Evolutionary conservation across 164 flowering plant genomes (phyloP).

Genomic region (Warburgia ugandensis): DNA sequence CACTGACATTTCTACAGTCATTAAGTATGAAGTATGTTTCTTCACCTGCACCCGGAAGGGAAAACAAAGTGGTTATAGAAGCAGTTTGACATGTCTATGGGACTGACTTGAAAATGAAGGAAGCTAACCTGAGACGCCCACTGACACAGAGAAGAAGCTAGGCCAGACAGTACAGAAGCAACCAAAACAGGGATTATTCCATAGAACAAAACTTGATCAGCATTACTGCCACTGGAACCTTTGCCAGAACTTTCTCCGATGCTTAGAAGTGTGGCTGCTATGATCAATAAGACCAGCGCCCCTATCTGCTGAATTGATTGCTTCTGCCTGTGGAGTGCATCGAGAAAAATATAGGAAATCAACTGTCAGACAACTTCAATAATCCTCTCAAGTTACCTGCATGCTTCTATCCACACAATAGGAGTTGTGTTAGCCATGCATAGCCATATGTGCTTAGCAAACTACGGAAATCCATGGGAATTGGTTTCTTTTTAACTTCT

Average conservation of each 20-base stretch:
- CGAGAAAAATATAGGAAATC: slow-evolving; percentile 10
- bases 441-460: too few species aligned
- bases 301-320: slow-evolving; percentile 88
- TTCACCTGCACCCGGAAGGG: slow-evolving; percentile 51
- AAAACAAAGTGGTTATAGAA: background rate
- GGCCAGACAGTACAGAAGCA: slow-evolving; percentile 96
- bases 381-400: slow-evolving; percentile 9
- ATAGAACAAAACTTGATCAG: slow-evolving; percentile 59
- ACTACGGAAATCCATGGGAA: too few species aligned
- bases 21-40: slow-evolving; percentile 86
- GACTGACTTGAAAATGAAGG: background rate
- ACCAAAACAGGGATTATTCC: slow-evolving; percentile 93
- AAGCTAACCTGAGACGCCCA: slow-evolving; percentile 94
- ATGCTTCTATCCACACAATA: slow-evolving; percentile 6
- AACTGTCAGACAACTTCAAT: slow-evolving; percentile 6
- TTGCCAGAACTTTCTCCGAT: slow-evolving; percentile 90
- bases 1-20: slow-evolving; percentile 97
- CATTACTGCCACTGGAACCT: slow-evolving; percentile 40
- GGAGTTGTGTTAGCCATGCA: slow-evolving; percentile 9
- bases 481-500: too few species aligned
- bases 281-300: slow-evolving; percentile 75
- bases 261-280: slow-evolving; percentile 88
- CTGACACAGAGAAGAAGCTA: slow-evolving; percentile 94
- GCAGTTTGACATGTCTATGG: background rate
- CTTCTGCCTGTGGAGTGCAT: slow-evolving; percentile 50